A percentile compares a stretch with the other conserved stretches of the same genome.
Evolutionary conservation across 257 asterid genomes (phyloP).

Genomic region (Marsdenia floribunda): DNA sequence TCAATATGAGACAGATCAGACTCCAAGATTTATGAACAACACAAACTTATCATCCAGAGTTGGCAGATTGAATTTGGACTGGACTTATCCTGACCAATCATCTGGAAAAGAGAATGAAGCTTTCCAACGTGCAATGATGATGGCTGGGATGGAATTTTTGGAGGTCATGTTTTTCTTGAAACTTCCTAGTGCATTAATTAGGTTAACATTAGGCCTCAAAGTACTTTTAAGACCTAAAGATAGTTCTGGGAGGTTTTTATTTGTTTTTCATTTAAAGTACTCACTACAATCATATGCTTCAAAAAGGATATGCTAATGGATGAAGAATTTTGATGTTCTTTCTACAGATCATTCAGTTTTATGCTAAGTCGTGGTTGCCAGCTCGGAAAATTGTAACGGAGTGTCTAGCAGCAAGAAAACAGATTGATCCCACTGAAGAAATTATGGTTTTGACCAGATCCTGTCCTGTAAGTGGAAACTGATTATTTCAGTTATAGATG

Average conservation of each 20-base stretch:
- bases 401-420: constrained; percentile 22
- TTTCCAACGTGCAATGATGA: constrained; percentile 25
- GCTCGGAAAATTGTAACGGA: constrained; percentile 25
- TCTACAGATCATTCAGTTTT: constrained; percentile 13
- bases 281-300: not conserved
- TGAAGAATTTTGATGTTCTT: not conserved
- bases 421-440: constrained; percentile 27
- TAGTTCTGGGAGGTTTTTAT: not conserved
- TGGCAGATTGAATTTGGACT: constrained; percentile 27
- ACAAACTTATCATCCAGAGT: constrained; percentile 29
- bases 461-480: constrained; percentile 25
- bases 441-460: constrained; percentile 19
- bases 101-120: constrained; percentile 27
- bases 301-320: not conserved
- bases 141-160: constrained; percentile 28
- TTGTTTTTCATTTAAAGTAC: not conserved
- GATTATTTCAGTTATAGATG: not conserved
- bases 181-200: not conserved
- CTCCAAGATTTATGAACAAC: constrained; percentile 29
- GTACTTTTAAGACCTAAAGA: not conserved
- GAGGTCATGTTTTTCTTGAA: constrained; percentile 16
- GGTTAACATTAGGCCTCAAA: not conserved
- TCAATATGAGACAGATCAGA: constrained; percentile 21
- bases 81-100: constrained; percentile 31
- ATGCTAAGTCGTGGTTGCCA: constrained; percentile 29